Conservation (phyloP, 331 rosid species). For the Cydonia oblonga region DNA sequence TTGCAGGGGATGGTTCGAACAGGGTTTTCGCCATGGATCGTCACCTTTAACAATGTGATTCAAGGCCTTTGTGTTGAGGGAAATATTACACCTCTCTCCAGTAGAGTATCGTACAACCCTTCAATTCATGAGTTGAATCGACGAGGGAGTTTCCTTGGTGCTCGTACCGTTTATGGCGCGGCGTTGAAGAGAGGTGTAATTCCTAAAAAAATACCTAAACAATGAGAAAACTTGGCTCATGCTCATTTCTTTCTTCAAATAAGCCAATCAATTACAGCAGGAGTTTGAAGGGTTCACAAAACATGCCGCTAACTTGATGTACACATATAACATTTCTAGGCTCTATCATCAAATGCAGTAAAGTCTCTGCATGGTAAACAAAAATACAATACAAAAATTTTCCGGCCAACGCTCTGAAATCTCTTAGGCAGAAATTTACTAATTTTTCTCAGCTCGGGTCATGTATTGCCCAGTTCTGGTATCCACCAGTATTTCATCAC, state of each 20-base stretch:
- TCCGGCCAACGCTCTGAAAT: conserved; percentile 6
- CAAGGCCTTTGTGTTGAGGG: conserved; percentile 40
- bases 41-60: conserved; percentile 31
- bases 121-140: conserved; percentile 34
- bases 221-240: background rate
- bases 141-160: conserved; percentile 26
- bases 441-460: conserved; percentile 46
- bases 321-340: conserved; percentile 12
- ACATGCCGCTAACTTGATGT: conserved; percentile 13
- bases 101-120: conserved; percentile 20
- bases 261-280: background rate
- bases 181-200: conserved; percentile 57
- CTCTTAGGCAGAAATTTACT: conserved; percentile 22
- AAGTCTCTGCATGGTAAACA: conserved; percentile 10
- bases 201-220: conserved; percentile 14
- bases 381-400: background rate
- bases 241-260: background rate
- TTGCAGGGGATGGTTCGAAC: conserved; percentile 35
- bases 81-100: too few relatives aligned
- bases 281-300: background rate
- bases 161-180: conserved; percentile 29
- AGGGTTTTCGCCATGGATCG: conserved; percentile 26
- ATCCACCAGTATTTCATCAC: conserved; percentile 74
- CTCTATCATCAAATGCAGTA: conserved; percentile 4
- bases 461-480: conserved; percentile 88